A percentile compares a stretch with the other conserved stretches of the same genome.
Conservation (phyloP, 2,329 filamentous ascomycete species). For the Aureobasidium namibiae region DNA sequence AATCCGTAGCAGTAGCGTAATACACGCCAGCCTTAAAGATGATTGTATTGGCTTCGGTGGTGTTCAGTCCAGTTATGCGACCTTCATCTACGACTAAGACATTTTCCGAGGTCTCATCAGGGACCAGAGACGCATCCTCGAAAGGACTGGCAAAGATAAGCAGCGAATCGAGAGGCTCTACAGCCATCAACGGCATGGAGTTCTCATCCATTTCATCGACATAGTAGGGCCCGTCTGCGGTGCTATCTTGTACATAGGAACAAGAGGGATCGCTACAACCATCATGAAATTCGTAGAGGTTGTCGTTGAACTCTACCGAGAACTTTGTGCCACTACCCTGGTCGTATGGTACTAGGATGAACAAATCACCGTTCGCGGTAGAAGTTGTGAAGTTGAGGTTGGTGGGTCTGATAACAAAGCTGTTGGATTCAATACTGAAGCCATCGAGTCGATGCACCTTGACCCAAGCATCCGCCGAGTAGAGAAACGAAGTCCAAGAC, state of each 20-base stretch:
- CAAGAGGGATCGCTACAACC: not conserved
- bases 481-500: slow-evolving; percentile 2
- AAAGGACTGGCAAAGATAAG: slow-evolving; percentile 5
- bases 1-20: not conserved
- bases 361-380: not conserved
- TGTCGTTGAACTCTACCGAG: slow-evolving; percentile 4
- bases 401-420: slow-evolving; percentile 4
- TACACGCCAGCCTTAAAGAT: not conserved
- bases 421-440: not conserved
- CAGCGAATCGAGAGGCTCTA: not conserved
- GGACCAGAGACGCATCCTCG: not conserved
- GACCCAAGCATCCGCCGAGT: not conserved
- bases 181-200: not conserved
- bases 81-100: not conserved
- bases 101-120: not conserved
- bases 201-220: not conserved
- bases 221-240: not conserved
- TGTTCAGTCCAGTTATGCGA: not conserved
- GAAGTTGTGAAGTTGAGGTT: not conserved
- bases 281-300: not conserved
- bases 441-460: slow-evolving; percentile 1
- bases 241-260: not conserved
- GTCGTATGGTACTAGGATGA: not conserved
- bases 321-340: not conserved
- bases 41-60: not conserved